Conservation (phyloP, 345 rosid species). For the Laguncularia racemosa region DNA sequence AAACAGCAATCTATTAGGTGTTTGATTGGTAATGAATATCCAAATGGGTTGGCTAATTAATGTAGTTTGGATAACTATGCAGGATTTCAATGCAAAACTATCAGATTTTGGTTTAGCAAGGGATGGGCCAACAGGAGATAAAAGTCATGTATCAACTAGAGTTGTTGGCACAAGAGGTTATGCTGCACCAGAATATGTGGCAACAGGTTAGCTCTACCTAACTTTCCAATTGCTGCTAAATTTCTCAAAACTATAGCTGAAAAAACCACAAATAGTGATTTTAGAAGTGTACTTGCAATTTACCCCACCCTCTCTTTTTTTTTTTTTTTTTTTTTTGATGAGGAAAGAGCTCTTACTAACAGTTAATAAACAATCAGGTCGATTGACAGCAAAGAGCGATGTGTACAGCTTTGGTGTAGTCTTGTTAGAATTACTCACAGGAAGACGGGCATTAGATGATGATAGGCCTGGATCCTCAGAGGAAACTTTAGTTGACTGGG, state of each 20-base stretch:
- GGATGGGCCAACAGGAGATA: conserved; percentile 87
- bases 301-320: no score
- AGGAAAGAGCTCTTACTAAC: not conserved
- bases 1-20: not conserved
- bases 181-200: conserved; percentile 91
- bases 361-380: conserved; percentile 37
- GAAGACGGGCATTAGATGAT: conserved; percentile 58
- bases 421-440: conserved; percentile 65
- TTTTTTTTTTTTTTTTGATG: not conserved
- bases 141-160: conserved; percentile 84
- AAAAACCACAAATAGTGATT: no score
- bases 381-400: conserved; percentile 82
- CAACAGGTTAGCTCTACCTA: conserved; percentile 43
- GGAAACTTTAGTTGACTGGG: conserved; percentile 82
- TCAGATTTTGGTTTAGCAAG: conserved; percentile 96
- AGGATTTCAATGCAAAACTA: conserved; percentile 77
- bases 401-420: conserved; percentile 92
- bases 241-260: no score
- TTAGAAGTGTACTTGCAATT: no score
- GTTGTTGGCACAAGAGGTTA: conserved; percentile 86
- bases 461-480: conserved; percentile 35
- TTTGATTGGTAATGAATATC: not conserved
- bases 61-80: conserved; percentile 2
- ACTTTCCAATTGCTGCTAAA: no score
- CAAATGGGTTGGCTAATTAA: conserved; percentile 5